Evolutionary conservation across 1,284 basidiomycete species (phyloP).

Genomic region (Volvariella surrecta): DNA sequence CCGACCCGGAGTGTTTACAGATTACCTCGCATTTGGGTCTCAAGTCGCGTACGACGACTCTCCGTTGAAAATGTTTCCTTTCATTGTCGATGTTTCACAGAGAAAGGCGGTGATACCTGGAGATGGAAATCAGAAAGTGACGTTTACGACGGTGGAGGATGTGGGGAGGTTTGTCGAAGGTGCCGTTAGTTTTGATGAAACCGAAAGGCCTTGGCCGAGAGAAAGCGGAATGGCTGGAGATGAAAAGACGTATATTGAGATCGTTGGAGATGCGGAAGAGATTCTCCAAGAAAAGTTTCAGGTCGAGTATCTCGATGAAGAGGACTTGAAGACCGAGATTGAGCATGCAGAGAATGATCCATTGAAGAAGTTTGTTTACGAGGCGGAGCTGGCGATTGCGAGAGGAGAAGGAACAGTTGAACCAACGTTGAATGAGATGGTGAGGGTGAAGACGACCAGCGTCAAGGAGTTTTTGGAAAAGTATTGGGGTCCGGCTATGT

Average conservation of each 20-base stretch:
- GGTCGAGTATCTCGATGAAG: slow-evolving; percentile 3
- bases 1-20: slow-evolving; percentile 4
- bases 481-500: too few relatives aligned
- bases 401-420: too few relatives aligned
- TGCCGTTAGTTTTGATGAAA: slow-evolving; percentile 1
- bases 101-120: slow-evolving; percentile 3
- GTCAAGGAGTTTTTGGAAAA: too few relatives aligned
- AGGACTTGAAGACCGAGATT: background rate
- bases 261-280: slow-evolving; percentile 1
- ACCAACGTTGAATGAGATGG: too few relatives aligned
- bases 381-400: too few relatives aligned
- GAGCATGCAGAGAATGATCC: background rate
- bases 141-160: slow-evolving; percentile 1
- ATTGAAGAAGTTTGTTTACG: too few relatives aligned
- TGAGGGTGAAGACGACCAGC: too few relatives aligned
- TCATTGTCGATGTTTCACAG: background rate
- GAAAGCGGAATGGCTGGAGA: slow-evolving; percentile 3
- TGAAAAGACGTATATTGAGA: slow-evolving; percentile 3
- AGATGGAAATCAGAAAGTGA: slow-evolving; percentile 3
- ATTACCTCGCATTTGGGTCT: slow-evolving; percentile 3
- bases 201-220: background rate
- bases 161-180: background rate
- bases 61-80: background rate
- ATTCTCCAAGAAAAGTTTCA: slow-evolving; percentile 1
- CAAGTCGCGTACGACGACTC: background rate